Conservation (phyloP, 179 eudicot genomes). For the Nepenthes alata region DNA sequence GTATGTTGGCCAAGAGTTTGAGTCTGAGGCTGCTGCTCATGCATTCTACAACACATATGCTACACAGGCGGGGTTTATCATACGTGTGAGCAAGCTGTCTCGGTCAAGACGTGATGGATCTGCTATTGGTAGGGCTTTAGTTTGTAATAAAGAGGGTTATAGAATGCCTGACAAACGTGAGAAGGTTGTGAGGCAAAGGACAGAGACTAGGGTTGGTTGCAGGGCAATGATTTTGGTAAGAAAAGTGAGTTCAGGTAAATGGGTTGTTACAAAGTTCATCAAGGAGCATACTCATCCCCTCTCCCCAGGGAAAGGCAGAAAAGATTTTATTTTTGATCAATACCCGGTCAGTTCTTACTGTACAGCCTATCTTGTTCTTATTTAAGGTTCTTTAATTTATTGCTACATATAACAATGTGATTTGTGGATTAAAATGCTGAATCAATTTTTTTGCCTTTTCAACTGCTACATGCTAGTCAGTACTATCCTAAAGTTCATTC, state of each 20-base stretch:
- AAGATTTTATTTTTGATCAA: constrained; percentile 33
- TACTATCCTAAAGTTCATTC: too few relatives aligned
- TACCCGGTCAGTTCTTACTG: constrained; percentile 38
- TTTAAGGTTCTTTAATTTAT: not conserved
- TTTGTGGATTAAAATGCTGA: not conserved
- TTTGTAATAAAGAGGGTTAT: constrained; percentile 83
- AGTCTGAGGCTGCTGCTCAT: constrained; percentile 80
- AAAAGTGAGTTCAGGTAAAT: constrained; percentile 68
- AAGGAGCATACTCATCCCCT: constrained; percentile 82
- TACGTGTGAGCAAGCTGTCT: constrained; percentile 82
- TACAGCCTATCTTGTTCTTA: not conserved
- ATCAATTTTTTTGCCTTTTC: too few relatives aligned
- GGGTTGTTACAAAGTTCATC: constrained; percentile 70
- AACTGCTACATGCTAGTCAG: too few relatives aligned
- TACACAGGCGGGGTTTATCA: constrained; percentile 55
- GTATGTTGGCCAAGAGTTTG: constrained; percentile 76
- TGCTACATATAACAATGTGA: not conserved
- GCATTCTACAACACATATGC: constrained; percentile 76
- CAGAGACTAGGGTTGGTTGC: constrained; percentile 84
- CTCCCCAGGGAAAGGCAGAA: constrained; percentile 72
- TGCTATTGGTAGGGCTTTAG: constrained; percentile 78
- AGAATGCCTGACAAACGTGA: constrained; percentile 70
- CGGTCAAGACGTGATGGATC: constrained; percentile 86
- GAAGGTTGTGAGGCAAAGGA: constrained; percentile 68
- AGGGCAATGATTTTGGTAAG: constrained; percentile 80